Conservation (phyloP, 495 filamentous ascomycete species). For the Lasiosphaeris hirsuta region DNA sequence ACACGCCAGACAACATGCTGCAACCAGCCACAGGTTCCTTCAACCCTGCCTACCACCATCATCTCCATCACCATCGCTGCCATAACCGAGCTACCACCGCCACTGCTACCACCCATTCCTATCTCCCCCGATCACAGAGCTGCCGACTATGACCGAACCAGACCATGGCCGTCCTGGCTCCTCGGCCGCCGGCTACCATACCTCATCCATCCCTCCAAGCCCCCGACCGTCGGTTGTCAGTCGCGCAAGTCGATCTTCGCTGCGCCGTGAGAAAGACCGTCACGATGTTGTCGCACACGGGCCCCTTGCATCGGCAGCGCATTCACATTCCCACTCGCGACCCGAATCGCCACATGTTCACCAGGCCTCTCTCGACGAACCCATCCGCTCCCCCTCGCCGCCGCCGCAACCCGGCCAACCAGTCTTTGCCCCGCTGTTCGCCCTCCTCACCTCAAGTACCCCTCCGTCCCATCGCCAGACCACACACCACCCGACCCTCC, state of each 20-base stretch:
- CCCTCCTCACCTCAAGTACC: constrained; percentile 52
- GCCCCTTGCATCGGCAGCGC: neutral
- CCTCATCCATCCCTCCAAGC: constrained; percentile 24
- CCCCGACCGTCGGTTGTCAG: constrained; percentile 28
- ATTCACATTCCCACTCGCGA: constrained; percentile 16
- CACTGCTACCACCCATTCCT: neutral
- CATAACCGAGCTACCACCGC: neutral
- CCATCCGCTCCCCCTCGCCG: neutral
- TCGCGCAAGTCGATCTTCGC: constrained; percentile 26
- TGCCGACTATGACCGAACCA: constrained; percentile 22
- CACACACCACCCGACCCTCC: constrained; percentile 71
- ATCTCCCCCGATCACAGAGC: neutral
- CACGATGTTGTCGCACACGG: constrained; percentile 11
- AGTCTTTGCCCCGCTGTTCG: constrained; percentile 63
- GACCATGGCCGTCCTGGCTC: constrained; percentile 26
- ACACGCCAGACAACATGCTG: constrained; percentile 10
- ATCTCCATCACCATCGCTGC: neutral
- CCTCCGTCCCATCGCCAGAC: constrained; percentile 34
- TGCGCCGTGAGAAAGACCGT: constrained; percentile 27
- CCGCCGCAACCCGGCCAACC: constrained; percentile 19
- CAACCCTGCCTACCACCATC: neutral
- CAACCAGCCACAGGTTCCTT: neutral
- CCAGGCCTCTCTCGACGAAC: neutral
- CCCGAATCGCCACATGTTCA: constrained; percentile 14
- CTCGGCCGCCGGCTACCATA: constrained; percentile 18